Base-by-base conservation (phyloP, 768 basidiomycete genomes). In the Russula vinacea region DNA sequence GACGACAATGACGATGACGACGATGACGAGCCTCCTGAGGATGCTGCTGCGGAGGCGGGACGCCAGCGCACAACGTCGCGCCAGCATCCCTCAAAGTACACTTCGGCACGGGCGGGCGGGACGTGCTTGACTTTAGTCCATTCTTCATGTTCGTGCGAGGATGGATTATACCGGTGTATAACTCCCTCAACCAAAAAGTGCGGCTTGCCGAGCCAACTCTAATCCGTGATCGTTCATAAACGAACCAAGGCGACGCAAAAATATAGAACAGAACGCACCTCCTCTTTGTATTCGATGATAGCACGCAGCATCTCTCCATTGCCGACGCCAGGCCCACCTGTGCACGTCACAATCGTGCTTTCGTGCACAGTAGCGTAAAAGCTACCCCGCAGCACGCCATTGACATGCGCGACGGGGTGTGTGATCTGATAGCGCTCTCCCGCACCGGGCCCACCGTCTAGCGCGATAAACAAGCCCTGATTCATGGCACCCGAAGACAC, bases 221-320 rank as follows among this genome's bases (percentile, higher is more conserved):
- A 44, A 22, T 22, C 3, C 26, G 16, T 16, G 22, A 39, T 59
- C 61, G 32, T 42, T 32, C 29, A 24, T 1, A n/a, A 45, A 45
- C n/a, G 5, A 60, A n/a, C 13, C 6, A 2, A 19, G 26, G 14
- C 2, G 14, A 14, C 14, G 49, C 17, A 60, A 62, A 29, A 2
- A 32, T n/a, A n/a, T n/a, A n/a, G n/a, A 3, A 35, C 14, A 42
- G 14, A 55, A 47, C 86, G 50, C 64, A 91, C 91, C 85, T 99
- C 95, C 73, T 99, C 97, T 76, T 94, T 94, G 78, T 96, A 98
- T 71, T 95, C 92, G 62, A 97, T 84, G 68, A 98, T 81, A 4
- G 93, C 81, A 64, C 95, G 81, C 70, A 90, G 85, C 71, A 82
- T 83, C 66, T 81, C 77, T 40, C 80, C 82, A 16, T 80, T 79